These are phyloP conservation scores for Candida anglica DNA, from an alignment of 805 yeast genomes.

Conservation along the genomic window DNA sequence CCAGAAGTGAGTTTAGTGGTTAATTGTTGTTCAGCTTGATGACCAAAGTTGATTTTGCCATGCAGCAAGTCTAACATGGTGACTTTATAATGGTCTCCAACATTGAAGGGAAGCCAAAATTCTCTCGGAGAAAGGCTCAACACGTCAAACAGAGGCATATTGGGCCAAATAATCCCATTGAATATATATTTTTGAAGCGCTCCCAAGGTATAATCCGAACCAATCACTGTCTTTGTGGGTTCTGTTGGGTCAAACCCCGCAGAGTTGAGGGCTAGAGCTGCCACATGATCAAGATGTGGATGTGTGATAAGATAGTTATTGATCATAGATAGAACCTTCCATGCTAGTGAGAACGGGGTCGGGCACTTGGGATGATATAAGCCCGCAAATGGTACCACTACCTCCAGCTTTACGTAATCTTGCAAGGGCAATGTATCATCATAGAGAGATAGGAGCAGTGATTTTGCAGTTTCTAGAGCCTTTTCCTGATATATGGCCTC, in stretches of 20 bases:
- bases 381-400: neutral
- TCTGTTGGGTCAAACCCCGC: conserved; percentile 41
- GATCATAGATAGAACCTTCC: conserved; percentile 30
- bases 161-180: conserved; percentile 82
- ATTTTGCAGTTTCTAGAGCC: conserved; percentile 4
- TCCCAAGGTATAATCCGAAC: conserved; percentile 47
- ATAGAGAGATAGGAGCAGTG: conserved; percentile 22
- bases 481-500: conserved; percentile 31
- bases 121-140: conserved; percentile 15
- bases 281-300: conserved; percentile 79
- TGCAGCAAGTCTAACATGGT: conserved; percentile 32
- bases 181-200: conserved; percentile 56
- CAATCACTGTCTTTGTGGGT: conserved; percentile 46
- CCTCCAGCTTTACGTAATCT: conserved; percentile 19
- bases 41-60: conserved; percentile 15
- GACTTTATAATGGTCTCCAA: conserved; percentile 18
- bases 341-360: conserved; percentile 23
- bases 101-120: conserved; percentile 8
- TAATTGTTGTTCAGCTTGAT: too few relatives aligned
- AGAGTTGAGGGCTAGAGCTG: conserved; percentile 66
- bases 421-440: conserved; percentile 21
- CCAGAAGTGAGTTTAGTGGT: too few relatives aligned
- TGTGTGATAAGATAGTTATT: conserved; percentile 62
- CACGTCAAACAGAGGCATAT: conserved; percentile 37
- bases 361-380: conserved; percentile 22